These are phyloP conservation scores for Lactarius sanguifluus DNA, from an alignment of 768 basidiomycete genomes.

Conservation along the genomic window DNA sequence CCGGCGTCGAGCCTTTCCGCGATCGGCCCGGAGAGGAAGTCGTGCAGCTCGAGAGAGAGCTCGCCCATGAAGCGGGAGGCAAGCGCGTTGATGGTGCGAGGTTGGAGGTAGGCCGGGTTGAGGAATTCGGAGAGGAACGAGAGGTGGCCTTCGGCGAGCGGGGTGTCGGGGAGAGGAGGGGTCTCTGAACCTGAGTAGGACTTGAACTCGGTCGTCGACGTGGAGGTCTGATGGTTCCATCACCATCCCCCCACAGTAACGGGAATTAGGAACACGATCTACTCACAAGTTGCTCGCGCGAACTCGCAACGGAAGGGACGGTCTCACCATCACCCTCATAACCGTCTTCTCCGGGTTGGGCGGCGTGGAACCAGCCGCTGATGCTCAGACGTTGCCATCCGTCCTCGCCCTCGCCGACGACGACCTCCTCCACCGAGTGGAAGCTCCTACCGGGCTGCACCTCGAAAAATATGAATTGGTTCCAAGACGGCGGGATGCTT, in stretches of 20 bases:
- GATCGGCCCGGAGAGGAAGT: slow-evolving; percentile 73
- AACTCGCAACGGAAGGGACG: slow-evolving; percentile 58
- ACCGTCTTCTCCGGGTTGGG: slow-evolving; percentile 88
- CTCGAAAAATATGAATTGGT: slow-evolving; percentile 84
- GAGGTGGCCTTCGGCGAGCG: slow-evolving; percentile 57
- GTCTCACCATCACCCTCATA: slow-evolving; percentile 52
- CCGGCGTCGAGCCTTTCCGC: slow-evolving; percentile 65
- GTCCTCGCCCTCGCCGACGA: slow-evolving; percentile 73
- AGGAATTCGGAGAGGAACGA: slow-evolving; percentile 81
- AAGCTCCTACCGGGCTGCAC: slow-evolving; percentile 97
- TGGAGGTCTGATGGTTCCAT: slow-evolving; percentile 49
- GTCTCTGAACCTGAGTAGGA: slow-evolving; percentile 43
- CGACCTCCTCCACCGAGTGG: slow-evolving; percentile 95
- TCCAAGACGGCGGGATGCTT: slow-evolving; percentile 78
- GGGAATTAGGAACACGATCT: slow-evolving; percentile 21
- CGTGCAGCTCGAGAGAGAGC: slow-evolving; percentile 85
- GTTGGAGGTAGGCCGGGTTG: slow-evolving; percentile 87
- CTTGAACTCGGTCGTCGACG: slow-evolving; percentile 61
- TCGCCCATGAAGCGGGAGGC: slow-evolving; percentile 80
- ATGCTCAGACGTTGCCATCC: slow-evolving; percentile 79
- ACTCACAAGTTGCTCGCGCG: slow-evolving; percentile 90
- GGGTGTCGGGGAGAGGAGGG: slow-evolving; percentile 49
- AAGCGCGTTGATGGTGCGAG: slow-evolving; percentile 76
- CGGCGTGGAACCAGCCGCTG: slow-evolving; percentile 96
- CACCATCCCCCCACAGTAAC: slow-evolving; percentile 10